A percentile compares a stretch with the other conserved stretches of the same genome.
Evolutionary conservation across 2,329 filamentous ascomycete genomes (phyloP).

Genomic region (Monosporascus sp.): DNA sequence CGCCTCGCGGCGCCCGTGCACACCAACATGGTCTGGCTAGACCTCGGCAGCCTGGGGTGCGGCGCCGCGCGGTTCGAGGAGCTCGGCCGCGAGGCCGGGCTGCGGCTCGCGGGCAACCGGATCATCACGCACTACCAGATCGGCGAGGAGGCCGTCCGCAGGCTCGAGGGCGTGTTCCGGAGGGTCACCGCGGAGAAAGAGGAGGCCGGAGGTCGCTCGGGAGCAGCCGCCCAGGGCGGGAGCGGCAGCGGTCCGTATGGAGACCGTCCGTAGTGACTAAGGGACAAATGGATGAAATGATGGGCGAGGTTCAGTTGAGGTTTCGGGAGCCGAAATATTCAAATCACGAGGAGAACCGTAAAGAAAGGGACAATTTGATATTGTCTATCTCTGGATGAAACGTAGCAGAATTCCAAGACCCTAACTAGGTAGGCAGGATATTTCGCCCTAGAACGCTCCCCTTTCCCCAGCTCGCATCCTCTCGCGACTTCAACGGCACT

Average conservation of each 20-base stretch:
- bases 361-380: too few relatives aligned
- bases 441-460: too few relatives aligned
- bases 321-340: not conserved
- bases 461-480: too few relatives aligned
- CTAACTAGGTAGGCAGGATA: too few relatives aligned
- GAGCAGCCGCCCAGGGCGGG: not conserved
- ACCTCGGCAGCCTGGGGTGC: constrained; percentile 30
- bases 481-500: too few relatives aligned
- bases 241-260: constrained; percentile 14
- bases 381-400: too few relatives aligned
- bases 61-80: constrained; percentile 17
- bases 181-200: constrained; percentile 20
- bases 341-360: too few relatives aligned
- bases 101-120: constrained; percentile 20
- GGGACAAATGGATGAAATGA: not conserved
- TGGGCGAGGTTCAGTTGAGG: not conserved
- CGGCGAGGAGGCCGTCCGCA: constrained; percentile 50
- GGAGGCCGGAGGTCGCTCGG: constrained; percentile 26
- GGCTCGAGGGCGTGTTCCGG: constrained; percentile 42
- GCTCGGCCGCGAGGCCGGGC: constrained; percentile 20
- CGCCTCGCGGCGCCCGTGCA: constrained; percentile 55
- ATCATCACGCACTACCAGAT: constrained; percentile 42
- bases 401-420: too few relatives aligned
- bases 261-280: not conserved
- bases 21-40: constrained; percentile 74